These are phyloP conservation scores for Setaria italica DNA, from an alignment of 202 grass and related monocot genomes.

Conservation along the genomic window DNA sequence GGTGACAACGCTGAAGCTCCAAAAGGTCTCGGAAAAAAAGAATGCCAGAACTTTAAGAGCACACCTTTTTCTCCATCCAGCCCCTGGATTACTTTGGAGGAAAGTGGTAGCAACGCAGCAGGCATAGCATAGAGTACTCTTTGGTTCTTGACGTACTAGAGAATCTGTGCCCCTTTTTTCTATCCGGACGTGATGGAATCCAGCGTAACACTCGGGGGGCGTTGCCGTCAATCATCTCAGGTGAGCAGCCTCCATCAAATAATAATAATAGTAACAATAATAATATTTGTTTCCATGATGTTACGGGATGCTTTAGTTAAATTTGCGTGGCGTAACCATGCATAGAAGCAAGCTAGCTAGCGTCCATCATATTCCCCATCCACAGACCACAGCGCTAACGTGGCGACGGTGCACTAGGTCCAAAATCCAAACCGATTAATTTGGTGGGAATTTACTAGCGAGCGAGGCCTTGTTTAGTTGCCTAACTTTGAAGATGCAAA, in stretches of 20 bases:
- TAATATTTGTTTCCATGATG: neutral
- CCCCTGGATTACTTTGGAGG: neutral
- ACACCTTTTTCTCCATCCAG: neutral
- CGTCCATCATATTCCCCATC: neutral
- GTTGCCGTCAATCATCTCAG: conserved; percentile 32
- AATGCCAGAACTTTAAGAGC: neutral
- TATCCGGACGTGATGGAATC: conserved; percentile 12
- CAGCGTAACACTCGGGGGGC: conserved; percentile 15
- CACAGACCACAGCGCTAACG: neutral
- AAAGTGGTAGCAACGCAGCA: neutral
- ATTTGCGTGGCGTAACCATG: neutral
- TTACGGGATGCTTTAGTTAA: neutral
- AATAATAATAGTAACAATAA: neutral
- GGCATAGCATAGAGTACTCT: neutral
- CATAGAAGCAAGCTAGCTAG: neutral
- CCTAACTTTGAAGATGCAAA: too few relatives aligned
- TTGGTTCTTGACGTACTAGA: neutral
- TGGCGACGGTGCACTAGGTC: neutral
- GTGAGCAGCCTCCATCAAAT: conserved; percentile 27
- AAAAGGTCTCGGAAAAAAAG: too few relatives aligned
- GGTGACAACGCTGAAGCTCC: neutral
- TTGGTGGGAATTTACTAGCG: neutral
- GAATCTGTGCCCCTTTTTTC: neutral
- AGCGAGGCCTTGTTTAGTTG: too few relatives aligned
- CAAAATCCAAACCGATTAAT: neutral